Conservation (phyloP, 2,329 filamentous ascomycete species). For the Arthrobotrys megalospora region DNA sequence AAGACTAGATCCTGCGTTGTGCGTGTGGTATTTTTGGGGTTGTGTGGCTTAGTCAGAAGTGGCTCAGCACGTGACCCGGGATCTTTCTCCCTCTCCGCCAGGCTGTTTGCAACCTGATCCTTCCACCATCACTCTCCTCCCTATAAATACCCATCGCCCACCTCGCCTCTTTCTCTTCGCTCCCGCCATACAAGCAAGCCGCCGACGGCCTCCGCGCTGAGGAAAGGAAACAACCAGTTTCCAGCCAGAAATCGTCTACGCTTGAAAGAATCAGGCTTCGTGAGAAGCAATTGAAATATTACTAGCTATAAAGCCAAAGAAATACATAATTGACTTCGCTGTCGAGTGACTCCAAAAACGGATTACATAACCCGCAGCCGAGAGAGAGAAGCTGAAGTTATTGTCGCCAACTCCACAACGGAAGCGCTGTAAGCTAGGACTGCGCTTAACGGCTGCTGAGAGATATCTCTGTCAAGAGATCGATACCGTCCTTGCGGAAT, state of each 20-base stretch:
- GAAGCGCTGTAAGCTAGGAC: neutral
- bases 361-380: conserved; percentile 19
- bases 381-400: conserved; percentile 3
- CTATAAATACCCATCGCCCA: conserved; percentile 61
- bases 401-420: conserved; percentile 5
- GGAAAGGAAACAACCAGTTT: conserved; percentile 16
- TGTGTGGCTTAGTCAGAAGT: conserved; percentile 19
- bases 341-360: neutral
- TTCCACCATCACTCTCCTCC: conserved; percentile 56
- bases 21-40: neutral
- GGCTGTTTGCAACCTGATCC: conserved; percentile 59
- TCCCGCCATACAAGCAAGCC: conserved; percentile 18
- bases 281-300: conserved; percentile 22
- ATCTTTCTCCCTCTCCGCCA: conserved; percentile 17
- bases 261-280: conserved; percentile 18
- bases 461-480: neutral
- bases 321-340: conserved; percentile 20
- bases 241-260: conserved; percentile 23
- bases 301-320: conserved; percentile 5
- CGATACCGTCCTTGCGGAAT: neutral
- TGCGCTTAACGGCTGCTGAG: neutral
- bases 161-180: conserved; percentile 41
- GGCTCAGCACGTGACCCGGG: conserved; percentile 40
- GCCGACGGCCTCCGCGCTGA: conserved; percentile 29
- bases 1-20: conserved; percentile 1